Conservation (phyloP, 768 basidiomycete species). For the Strobilomyces echinocephalus region DNA sequence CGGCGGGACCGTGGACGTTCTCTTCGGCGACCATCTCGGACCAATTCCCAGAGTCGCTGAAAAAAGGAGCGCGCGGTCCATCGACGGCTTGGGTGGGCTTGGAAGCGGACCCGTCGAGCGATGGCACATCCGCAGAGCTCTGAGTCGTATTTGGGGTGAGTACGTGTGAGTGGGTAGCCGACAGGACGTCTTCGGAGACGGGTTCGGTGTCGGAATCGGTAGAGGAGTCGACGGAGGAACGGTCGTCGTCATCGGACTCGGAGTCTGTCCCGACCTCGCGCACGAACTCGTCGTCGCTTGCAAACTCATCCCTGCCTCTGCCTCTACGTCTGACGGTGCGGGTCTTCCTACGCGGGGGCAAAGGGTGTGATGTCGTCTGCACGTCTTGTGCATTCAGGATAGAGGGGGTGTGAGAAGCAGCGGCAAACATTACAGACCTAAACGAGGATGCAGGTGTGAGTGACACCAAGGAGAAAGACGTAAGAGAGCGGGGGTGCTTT, state of each 20-base stretch:
- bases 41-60: constrained; percentile 57
- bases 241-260: constrained; percentile 56
- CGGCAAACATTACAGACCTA: constrained; percentile 43
- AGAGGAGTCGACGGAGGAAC: constrained; percentile 53
- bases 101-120: constrained; percentile 19
- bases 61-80: constrained; percentile 45
- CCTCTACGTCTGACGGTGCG: constrained; percentile 57
- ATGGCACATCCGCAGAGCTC: constrained; percentile 44
- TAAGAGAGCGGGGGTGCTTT: constrained; percentile 22
- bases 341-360: constrained; percentile 32
- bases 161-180: constrained; percentile 46
- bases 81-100: constrained; percentile 27
- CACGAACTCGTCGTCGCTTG: constrained; percentile 76
- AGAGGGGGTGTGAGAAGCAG: constrained; percentile 31
- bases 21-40: constrained; percentile 84
- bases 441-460: constrained; percentile 1
- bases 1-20: constrained; percentile 54
- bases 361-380: constrained; percentile 31
- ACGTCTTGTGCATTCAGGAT: constrained; percentile 29
- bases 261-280: constrained; percentile 70
- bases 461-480: constrained; percentile 19
- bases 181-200: constrained; percentile 56
- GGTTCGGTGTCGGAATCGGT: constrained; percentile 73
- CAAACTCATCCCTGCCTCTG: constrained; percentile 51
- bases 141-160: constrained; percentile 68